These are phyloP conservation scores for Stramenopiles sp. DNA, from an alignment of 352 stramenopile genomes.

Conservation along the genomic window DNA sequence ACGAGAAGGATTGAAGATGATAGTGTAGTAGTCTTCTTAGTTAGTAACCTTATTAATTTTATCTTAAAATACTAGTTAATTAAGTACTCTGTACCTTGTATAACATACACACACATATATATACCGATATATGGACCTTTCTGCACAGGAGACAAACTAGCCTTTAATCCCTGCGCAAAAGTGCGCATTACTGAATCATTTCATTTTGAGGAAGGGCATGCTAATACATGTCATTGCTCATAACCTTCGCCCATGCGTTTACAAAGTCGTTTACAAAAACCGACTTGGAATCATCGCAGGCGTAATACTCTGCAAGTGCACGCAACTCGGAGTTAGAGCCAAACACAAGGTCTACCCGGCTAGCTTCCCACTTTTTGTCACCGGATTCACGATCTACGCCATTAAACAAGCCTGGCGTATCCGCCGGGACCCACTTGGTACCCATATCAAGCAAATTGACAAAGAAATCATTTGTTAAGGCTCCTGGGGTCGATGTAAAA, in stretches of 20 bases:
- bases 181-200: too few relatives aligned
- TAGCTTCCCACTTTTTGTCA: slow-evolving; percentile 27
- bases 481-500: slow-evolving; percentile 27
- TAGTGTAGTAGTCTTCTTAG: too few relatives aligned
- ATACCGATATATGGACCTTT: too few relatives aligned
- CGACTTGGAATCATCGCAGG: slow-evolving; percentile 24
- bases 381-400: slow-evolving; percentile 23
- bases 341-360: slow-evolving; percentile 33
- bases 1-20: too few relatives aligned
- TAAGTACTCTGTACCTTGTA: too few relatives aligned
- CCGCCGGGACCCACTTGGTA: slow-evolving; percentile 26
- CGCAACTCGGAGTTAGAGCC: slow-evolving; percentile 33
- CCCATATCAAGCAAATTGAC: slow-evolving; percentile 33
- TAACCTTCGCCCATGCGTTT: slow-evolving; percentile 34
- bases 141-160: too few relatives aligned
- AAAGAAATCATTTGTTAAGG: slow-evolving; percentile 36
- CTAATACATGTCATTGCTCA: too few relatives aligned
- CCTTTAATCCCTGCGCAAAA: too few relatives aligned
- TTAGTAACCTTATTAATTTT: too few relatives aligned
- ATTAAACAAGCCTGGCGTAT: slow-evolving; percentile 26
- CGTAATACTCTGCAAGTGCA: slow-evolving; percentile 34
- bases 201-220: too few relatives aligned
- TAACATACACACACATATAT: too few relatives aligned
- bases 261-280: slow-evolving; percentile 35
- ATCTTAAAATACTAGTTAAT: too few relatives aligned